A percentile compares a stretch with the other conserved stretches of the same genome.
Conservation (phyloP, 2,329 filamentous ascomycete species). For the Proliferodiscus dingleyae region DNA sequence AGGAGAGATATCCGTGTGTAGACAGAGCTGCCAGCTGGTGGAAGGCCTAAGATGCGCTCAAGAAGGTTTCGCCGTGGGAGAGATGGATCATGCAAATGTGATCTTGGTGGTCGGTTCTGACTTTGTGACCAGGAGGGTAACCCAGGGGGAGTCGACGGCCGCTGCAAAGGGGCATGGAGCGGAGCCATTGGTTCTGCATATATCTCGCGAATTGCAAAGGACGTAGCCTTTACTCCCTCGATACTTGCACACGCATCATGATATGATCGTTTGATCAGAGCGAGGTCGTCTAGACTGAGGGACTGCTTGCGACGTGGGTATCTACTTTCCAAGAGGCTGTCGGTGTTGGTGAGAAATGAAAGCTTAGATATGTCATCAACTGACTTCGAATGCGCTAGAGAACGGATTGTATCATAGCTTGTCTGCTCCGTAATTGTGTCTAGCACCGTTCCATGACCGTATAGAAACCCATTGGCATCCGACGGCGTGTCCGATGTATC, state of each 20-base stretch:
- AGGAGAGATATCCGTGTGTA: conserved; percentile 8
- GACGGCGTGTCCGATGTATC: not conserved
- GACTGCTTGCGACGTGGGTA: conserved; percentile 30
- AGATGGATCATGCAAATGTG: not conserved
- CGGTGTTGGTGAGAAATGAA: conserved; percentile 26
- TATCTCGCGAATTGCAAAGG: conserved; percentile 23
- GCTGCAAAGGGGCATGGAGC: conserved; percentile 24
- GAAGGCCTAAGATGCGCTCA: conserved; percentile 21
- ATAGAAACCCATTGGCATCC: conserved; percentile 30
- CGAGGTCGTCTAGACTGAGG: conserved; percentile 34
- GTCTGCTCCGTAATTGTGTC: conserved; percentile 39
- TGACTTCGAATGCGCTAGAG: conserved; percentile 23
- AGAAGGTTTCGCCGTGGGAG: conserved; percentile 13
- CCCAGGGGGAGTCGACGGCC: conserved; percentile 29
- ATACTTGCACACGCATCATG: conserved; percentile 27
- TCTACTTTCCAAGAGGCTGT: conserved; percentile 26
- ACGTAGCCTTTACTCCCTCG: conserved; percentile 14
- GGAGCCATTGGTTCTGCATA: conserved; percentile 30
- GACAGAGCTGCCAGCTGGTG: conserved; percentile 7
- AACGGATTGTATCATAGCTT: conserved; percentile 33
- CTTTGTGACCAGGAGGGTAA: conserved; percentile 32
- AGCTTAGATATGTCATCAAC: conserved; percentile 22
- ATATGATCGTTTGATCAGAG: conserved; percentile 28
- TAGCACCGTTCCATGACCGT: conserved; percentile 37
- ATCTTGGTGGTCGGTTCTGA: conserved; percentile 17